phyloP scores from a whole-genome alignment of 345 rosid species.

The Pistacia atlantica region DNA sequence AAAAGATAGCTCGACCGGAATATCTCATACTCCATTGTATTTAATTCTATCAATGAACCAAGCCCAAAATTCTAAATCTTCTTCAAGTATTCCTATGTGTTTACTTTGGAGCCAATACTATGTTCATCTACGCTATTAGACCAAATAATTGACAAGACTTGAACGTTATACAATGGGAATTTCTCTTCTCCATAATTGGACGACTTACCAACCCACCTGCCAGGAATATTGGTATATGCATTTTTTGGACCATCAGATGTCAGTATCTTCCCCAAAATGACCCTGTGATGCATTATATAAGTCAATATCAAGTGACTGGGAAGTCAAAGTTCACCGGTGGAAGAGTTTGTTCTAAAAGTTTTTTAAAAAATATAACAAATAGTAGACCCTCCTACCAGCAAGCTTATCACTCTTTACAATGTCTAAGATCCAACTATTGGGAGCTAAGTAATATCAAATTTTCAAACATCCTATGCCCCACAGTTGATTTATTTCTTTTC shows the following conservation, averaged over 20 bases:
- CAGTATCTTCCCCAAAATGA: constrained; percentile 90
- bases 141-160: background rate
- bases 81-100: background rate
- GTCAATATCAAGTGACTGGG: constrained; percentile 37
- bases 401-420: constrained; percentile 16
- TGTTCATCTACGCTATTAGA: background rate
- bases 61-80: constrained; percentile 1
- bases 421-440: constrained; percentile 15
- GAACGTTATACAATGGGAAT: background rate
- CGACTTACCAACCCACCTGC: constrained; percentile 96
- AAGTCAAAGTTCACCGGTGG: constrained; percentile 33
- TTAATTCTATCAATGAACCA: constrained; percentile 5
- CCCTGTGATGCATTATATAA: constrained; percentile 79
- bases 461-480: constrained; percentile 20
- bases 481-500: background rate
- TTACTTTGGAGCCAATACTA: background rate
- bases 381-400: constrained; percentile 19
- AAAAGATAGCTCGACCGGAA: background rate
- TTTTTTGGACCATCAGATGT: constrained; percentile 88
- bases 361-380: constrained; percentile 25
- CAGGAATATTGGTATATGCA: constrained; percentile 79
- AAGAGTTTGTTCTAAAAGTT: constrained; percentile 29
- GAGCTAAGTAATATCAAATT: constrained; percentile 7
- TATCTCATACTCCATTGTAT: background rate
- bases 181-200: constrained; percentile 35